A percentile compares a stretch with the other conserved stretches of the same genome.
Conservation (phyloP, 2,329 filamentous ascomycete species). For the Aureobasidium sp. region DNA sequence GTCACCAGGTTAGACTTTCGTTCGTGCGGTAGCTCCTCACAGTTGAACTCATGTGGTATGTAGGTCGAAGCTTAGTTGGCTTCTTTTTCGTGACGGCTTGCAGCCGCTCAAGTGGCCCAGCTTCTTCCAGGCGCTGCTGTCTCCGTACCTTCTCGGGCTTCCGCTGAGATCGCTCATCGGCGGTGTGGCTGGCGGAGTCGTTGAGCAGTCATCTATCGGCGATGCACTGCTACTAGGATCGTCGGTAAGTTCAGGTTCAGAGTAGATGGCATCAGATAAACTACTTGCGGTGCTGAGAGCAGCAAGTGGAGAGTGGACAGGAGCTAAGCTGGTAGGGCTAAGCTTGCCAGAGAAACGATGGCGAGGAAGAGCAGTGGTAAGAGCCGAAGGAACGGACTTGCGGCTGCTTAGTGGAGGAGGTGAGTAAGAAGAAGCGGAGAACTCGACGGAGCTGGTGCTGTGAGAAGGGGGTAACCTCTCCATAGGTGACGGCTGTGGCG, state of each 20-base stretch:
- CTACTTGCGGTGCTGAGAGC: conserved; percentile 11
- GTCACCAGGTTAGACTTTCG: not conserved
- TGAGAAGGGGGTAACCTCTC: conserved; percentile 25
- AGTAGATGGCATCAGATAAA: conserved; percentile 24
- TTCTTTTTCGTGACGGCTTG: conserved; percentile 27
- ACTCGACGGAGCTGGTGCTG: conserved; percentile 21
- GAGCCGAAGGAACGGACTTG: conserved; percentile 26
- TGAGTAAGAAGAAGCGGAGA: conserved; percentile 21
- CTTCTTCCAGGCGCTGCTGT: conserved; percentile 31
- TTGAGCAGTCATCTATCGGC: conserved; percentile 42
- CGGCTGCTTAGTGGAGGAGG: conserved; percentile 18
- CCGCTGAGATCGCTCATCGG: conserved; percentile 37
- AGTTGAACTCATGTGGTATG: conserved; percentile 3
- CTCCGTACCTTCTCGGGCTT: conserved; percentile 18
- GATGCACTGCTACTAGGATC: conserved; percentile 56
- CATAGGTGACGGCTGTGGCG: conserved; percentile 11
- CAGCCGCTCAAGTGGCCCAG: conserved; percentile 29
- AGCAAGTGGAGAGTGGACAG: conserved; percentile 13
- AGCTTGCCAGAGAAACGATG: conserved; percentile 27
- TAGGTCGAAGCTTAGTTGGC: conserved; percentile 15
- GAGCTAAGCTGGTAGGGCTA: conserved; percentile 24
- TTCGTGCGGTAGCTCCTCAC: conserved; percentile 5
- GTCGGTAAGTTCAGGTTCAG: conserved; percentile 47
- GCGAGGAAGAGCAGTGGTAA: conserved; percentile 24
- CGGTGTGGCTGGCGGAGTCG: conserved; percentile 67